Conservation (phyloP, 345 rosid species). For the Salix dunnii region DNA sequence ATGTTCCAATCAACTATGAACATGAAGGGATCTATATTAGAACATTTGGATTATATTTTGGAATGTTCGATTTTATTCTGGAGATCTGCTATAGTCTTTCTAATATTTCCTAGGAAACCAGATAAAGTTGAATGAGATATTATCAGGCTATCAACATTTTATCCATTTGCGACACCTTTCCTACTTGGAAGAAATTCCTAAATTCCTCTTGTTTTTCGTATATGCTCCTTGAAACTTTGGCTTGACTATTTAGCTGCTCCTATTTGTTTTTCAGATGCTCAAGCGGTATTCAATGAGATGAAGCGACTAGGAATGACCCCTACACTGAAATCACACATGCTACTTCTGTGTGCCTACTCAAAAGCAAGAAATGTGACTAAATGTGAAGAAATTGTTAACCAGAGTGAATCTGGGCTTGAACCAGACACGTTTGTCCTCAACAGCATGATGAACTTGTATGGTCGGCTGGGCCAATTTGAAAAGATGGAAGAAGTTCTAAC, state of each 20-base stretch:
- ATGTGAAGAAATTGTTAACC: constrained; percentile 67
- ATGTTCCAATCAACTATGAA: too few species aligned
- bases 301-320: constrained; percentile 69
- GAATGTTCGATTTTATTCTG: too few species aligned
- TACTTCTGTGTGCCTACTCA: constrained; percentile 78
- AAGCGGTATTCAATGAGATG: constrained; percentile 77
- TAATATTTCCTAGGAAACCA: too few species aligned
- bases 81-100: too few species aligned
- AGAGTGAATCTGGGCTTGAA: constrained; percentile 62
- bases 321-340: constrained; percentile 94
- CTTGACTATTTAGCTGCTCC: neutral
- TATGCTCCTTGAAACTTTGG: neutral
- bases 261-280: constrained; percentile 50
- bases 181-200: too few species aligned
- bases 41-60: too few species aligned
- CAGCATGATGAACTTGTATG: constrained; percentile 83
- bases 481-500: constrained; percentile 71
- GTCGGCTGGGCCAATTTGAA: constrained; percentile 62
- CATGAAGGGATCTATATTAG: too few species aligned
- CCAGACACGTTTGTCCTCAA: constrained; percentile 78
- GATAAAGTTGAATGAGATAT: too few species aligned
- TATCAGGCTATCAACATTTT: too few species aligned
- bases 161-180: too few species aligned
- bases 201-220: too few species aligned
- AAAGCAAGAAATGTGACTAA: constrained; percentile 57